phyloP scores from a whole-genome alignment of 345 rosid species.

The Gossypium bickii region DNA sequence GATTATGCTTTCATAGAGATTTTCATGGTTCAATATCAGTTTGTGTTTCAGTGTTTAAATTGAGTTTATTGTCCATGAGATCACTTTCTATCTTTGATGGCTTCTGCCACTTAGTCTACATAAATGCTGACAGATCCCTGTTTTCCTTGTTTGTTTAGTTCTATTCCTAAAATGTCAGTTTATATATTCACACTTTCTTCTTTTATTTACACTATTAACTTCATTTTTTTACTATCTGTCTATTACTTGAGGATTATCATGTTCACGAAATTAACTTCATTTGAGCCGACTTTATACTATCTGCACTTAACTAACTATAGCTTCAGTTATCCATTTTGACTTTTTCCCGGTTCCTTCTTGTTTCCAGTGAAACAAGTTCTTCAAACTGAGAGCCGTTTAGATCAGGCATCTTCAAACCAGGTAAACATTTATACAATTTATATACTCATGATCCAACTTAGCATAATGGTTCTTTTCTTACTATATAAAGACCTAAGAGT shows the following conservation, averaged over 20 bases:
- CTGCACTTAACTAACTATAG: background rate
- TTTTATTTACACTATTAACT: background rate
- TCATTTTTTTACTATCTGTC: background rate
- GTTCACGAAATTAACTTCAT: background rate
- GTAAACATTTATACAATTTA: conserved; percentile 25
- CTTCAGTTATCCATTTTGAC: conserved; percentile 13
- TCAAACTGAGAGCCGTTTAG: conserved; percentile 27
- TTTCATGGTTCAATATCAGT: background rate
- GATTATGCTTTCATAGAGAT: background rate
- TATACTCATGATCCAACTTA: too few species aligned
- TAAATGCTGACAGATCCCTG: background rate
- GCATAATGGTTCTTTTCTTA: background rate
- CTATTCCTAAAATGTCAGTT: background rate
- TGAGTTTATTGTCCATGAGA: background rate
- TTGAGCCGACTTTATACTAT: background rate
- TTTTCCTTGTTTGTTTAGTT: background rate
- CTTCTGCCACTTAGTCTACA: background rate
- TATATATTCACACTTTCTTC: background rate
- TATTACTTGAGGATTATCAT: background rate
- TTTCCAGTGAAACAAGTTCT: conserved; percentile 33
- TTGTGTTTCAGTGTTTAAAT: background rate
- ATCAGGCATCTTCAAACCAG: conserved; percentile 38
- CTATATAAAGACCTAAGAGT: background rate
- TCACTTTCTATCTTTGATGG: background rate
- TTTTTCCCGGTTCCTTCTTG: conserved; percentile 9